Evolutionary conservation across 306 rosid genomes (phyloP).

Genomic region (Dryas octopetala): DNA sequence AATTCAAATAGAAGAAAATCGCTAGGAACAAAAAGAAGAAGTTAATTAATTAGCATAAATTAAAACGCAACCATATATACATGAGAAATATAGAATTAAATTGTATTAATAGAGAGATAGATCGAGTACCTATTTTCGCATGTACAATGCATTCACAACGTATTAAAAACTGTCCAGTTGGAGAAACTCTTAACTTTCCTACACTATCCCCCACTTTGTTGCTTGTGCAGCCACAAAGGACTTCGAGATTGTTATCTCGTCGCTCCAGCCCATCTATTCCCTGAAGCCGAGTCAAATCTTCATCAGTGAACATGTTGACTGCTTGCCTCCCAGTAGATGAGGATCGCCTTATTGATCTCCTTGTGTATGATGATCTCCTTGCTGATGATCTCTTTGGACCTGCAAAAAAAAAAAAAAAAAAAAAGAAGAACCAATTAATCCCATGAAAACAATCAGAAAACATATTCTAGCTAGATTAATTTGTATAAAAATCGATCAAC

Average conservation of each 20-base stretch:
- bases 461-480: neutral
- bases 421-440: neutral
- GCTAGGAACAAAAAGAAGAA: no score
- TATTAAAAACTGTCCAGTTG: constrained; percentile 36
- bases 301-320: constrained; percentile 24
- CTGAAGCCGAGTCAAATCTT: constrained; percentile 4
- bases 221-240: constrained; percentile 51
- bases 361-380: neutral
- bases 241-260: constrained; percentile 37
- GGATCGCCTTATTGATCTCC: no score
- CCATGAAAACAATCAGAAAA: neutral
- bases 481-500: neutral
- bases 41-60: no score
- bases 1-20: no score
- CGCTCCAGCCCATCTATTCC: constrained; percentile 19
- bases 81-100: no score
- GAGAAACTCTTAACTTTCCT: constrained; percentile 33
- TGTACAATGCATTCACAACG: constrained; percentile 27
- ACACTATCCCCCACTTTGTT: constrained; percentile 35
- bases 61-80: no score
- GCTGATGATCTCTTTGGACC: neutral
- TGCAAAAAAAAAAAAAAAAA: neutral
- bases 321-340: no score
- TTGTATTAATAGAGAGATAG: neutral
- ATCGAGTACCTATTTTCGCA: constrained; percentile 20